Base-by-base conservation (phyloP, 306 rosid genomes). In the Quercus alba region DNA sequence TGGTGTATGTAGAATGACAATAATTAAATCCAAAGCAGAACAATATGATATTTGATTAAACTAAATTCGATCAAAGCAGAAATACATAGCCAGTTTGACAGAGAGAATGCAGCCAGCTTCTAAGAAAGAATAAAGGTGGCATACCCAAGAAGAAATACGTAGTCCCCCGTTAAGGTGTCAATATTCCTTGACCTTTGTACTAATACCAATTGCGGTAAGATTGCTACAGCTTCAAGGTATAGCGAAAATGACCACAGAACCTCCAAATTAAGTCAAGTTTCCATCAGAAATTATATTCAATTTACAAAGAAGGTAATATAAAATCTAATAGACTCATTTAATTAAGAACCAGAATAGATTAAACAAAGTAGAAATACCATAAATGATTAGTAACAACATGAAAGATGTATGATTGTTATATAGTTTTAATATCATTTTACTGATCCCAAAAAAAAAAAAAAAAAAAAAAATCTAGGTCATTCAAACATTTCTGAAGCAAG, bases 61-160 rank as follows among this genome's bases (percentile, higher is more conserved):
- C 66, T 20, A 58, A 8, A 58, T 44, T 44, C 51, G 2, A 44
- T 9, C 13, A 44, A 44, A 44, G 51, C 14, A 44, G 13, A 8
- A 44, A 9, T 33, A 33, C 38, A 0, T 5, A 10, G 13, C 13
- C 51, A 44, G 13, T 58, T 35, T 5, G 7, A 33, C 56, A 58
- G 23, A 75, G 4, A 58, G 28, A 58, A 21, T 9, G 17, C 11
- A 58, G 10, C 28, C 17, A 58, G 66, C 66, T 58, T 58, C 66
- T 58, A 21, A 1, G 23, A 58, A 21, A 58, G 31, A 8, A 58
- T 20, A 44, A 8, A 38, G 58, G 8, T 17, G 19, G 72, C 81
- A 54, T 77, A 82, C 81, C 85, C 85, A 12, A 82, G 85, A 82
- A 82, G 78, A 9, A 82, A 77, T 25, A 82, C 75, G 3, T 82